phyloP scores from a whole-genome alignment of 164 flowering plant genomes.

The Piper betle region DNA sequence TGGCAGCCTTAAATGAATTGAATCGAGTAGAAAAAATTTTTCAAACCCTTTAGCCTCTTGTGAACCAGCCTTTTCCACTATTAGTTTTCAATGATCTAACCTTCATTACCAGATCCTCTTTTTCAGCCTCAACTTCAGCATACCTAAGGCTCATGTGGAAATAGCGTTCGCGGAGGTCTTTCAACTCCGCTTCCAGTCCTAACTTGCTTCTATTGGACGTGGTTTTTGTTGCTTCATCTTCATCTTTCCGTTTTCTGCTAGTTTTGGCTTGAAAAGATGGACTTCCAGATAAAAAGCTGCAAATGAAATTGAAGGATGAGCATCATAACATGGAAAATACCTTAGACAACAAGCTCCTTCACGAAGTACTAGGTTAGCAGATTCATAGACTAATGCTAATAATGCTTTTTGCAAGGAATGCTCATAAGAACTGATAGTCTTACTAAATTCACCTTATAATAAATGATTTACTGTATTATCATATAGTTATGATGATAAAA shows the following conservation, averaged over 20 bases:
- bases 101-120: constrained; percentile 86
- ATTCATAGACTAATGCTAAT: neutral
- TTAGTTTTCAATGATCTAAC: constrained; percentile 28
- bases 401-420: too few species aligned
- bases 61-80: constrained; percentile 50
- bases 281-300: constrained; percentile 32
- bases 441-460: too few species aligned
- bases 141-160: constrained; percentile 76
- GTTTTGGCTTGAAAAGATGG: constrained; percentile 12
- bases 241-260: constrained; percentile 13
- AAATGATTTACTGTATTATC: too few species aligned
- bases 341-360: neutral
- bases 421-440: too few species aligned
- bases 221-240: constrained; percentile 21
- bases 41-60: constrained; percentile 11
- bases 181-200: constrained; percentile 52
- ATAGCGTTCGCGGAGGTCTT: constrained; percentile 73
- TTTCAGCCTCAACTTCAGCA: constrained; percentile 77
- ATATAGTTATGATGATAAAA: too few species aligned
- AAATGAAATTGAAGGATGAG: neutral
- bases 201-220: constrained; percentile 27
- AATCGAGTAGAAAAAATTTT: neutral
- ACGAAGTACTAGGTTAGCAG: neutral
- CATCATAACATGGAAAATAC: neutral
- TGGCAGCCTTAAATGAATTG: neutral